Evolutionary conservation across 2,329 filamentous ascomycete species (phyloP).

Genomic region (Fusarium pseudocircinatum): DNA sequence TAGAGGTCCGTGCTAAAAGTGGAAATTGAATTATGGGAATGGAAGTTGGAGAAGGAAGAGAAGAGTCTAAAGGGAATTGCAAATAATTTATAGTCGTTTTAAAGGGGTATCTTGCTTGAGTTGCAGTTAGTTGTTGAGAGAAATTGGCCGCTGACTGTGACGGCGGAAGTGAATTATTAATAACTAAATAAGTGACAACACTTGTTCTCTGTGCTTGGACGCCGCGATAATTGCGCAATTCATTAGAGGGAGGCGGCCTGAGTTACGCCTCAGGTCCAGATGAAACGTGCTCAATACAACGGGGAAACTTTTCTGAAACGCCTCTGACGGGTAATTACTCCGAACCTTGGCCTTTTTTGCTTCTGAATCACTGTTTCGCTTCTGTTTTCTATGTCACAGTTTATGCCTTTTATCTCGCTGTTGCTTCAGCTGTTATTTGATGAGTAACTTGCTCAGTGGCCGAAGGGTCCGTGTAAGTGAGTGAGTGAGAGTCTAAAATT

Average conservation of each 20-base stretch:
- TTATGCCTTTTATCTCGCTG: not conserved
- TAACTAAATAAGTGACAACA: not conserved
- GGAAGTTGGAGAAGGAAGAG: not conserved
- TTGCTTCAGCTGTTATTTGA: not conserved
- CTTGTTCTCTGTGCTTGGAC: not conserved
- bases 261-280: not conserved
- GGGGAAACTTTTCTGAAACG: constrained; percentile 36
- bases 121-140: not conserved
- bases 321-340: constrained; percentile 8
- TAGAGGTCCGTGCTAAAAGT: constrained; percentile 10
- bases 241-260: constrained; percentile 10
- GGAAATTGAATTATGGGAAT: constrained; percentile 1
- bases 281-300: constrained; percentile 42
- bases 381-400: not conserved
- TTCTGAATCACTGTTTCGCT: not conserved
- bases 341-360: not conserved
- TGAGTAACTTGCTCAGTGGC: not conserved
- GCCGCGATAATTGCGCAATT: constrained; percentile 44
- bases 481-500: not conserved
- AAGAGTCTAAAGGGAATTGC: not conserved
- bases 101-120: not conserved
- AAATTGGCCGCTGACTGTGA: constrained; percentile 24
- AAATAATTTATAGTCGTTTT: constrained; percentile 1
- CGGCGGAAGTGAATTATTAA: constrained; percentile 39
- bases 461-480: not conserved